A percentile compares a stretch with the other conserved stretches of the same genome.
Conservation (phyloP, 768 basidiomycete species). For the Collybia sordida region DNA sequence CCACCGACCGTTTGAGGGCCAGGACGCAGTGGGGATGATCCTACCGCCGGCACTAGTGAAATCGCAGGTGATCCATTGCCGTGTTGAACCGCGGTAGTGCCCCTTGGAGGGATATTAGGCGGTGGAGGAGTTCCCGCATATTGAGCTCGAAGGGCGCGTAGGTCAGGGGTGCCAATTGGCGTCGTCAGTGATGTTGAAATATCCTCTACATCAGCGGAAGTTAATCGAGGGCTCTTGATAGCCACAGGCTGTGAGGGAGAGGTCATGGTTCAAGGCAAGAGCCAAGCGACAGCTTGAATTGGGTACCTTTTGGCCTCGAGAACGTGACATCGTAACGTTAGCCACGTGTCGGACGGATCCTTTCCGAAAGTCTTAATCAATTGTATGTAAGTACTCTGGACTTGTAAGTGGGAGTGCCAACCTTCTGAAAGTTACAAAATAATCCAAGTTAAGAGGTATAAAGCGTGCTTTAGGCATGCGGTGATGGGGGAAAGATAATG, state of each 20-base stretch:
- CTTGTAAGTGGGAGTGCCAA: no score
- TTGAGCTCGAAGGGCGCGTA: constrained; percentile 63
- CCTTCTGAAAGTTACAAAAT: no score
- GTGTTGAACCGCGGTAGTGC: constrained; percentile 16
- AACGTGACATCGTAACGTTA: constrained; percentile 2
- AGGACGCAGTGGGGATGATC: constrained; percentile 10
- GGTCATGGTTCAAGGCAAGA: constrained; percentile 37
- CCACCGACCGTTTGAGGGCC: constrained; percentile 28
- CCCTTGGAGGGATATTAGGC: constrained; percentile 54
- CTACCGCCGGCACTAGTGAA: constrained; percentile 7
- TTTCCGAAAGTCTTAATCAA: no score
- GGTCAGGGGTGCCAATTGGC: constrained; percentile 60
- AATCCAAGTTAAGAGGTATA: no score
- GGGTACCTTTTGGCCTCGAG: constrained; percentile 4
- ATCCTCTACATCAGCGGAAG: constrained; percentile 17
- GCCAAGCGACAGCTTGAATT: neutral
- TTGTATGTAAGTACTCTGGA: no score
- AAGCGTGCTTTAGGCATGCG: no score
- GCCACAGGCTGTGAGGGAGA: constrained; percentile 57
- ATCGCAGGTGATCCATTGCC: constrained; percentile 13
- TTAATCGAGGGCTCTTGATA: constrained; percentile 36
- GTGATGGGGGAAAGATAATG: no score
- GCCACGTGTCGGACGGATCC: neutral
- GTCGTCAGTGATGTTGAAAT: constrained; percentile 30
- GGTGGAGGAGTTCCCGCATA: constrained; percentile 58